A percentile compares a stretch with the other conserved stretches of the same genome.
Evolutionary conservation across 495 filamentous ascomycete genomes (phyloP).

Genomic region (Hyaloscypha variabilis): DNA sequence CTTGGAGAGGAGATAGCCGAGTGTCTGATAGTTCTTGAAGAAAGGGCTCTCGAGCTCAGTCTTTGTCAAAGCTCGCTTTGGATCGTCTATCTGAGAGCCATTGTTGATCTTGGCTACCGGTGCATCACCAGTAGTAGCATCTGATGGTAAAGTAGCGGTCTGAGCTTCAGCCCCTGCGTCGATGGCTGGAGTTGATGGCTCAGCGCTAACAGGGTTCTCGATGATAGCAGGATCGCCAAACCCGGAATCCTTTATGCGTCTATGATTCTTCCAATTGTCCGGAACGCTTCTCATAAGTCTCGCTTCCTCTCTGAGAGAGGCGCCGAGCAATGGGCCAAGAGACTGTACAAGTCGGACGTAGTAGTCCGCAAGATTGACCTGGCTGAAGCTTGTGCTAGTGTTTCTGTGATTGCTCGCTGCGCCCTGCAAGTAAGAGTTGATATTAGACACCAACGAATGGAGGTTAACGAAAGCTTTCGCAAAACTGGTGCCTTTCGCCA

Average conservation of each 20-base stretch:
- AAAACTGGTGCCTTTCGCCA: conserved; percentile 67
- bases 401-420: conserved; percentile 51
- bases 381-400: conserved; percentile 57
- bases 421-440: conserved; percentile 71
- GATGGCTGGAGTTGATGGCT: conserved; percentile 23
- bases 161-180: background rate
- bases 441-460: conserved; percentile 70
- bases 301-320: conserved; percentile 83
- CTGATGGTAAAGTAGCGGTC: background rate
- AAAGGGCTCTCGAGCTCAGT: conserved; percentile 42
- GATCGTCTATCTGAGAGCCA: background rate
- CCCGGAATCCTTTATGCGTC: conserved; percentile 52
- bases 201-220: conserved; percentile 40
- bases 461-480: conserved; percentile 76
- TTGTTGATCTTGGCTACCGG: background rate
- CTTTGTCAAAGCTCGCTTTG: conserved; percentile 32
- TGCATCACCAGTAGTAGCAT: conserved; percentile 7
- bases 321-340: conserved; percentile 75
- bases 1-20: conserved; percentile 76
- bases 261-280: conserved; percentile 66
- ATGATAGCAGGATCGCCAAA: conserved; percentile 47
- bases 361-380: conserved; percentile 79
- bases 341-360: conserved; percentile 68
- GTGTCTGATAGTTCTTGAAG: conserved; percentile 77
- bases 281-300: conserved; percentile 67